A percentile compares a stretch with the other conserved stretches of the same genome.
Conservation (phyloP, 306 rosid genomes). For the Begonia masoniana region DNA sequence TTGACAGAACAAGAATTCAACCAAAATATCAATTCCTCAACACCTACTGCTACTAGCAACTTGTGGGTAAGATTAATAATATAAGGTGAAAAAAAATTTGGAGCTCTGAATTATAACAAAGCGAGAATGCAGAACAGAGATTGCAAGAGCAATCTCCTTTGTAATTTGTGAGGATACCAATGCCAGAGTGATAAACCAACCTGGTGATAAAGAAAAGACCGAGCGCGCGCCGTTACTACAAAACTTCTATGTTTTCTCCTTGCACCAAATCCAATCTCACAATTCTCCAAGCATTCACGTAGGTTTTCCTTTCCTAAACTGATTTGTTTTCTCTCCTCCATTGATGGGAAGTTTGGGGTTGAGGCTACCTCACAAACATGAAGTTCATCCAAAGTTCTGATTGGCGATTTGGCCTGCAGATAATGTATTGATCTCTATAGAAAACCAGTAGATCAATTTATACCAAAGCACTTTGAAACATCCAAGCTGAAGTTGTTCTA, state of each 20-base stretch:
- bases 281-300: not conserved
- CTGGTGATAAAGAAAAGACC: constrained; percentile 91
- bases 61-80: not conserved
- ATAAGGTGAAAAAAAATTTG: no score
- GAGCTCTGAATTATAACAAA: not conserved
- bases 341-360: constrained; percentile 62
- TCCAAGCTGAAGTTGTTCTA: not conserved
- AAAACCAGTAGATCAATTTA: not conserved
- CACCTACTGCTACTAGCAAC: no score
- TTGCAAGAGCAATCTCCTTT: not conserved
- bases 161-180: not conserved
- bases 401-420: constrained; percentile 81
- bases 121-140: not conserved
- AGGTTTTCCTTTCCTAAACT: constrained; percentile 15
- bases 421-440: not conserved
- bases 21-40: no score
- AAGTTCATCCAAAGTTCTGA: constrained; percentile 82
- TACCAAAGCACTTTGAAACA: not conserved
- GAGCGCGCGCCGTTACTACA: constrained; percentile 72
- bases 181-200: constrained; percentile 21
- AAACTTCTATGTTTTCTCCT: constrained; percentile 58
- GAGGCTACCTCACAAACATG: constrained; percentile 45
- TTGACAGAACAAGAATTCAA: no score
- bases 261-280: constrained; percentile 48
- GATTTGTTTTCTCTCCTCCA: constrained; percentile 35